Evolutionary conservation across 1,284 basidiomycete species (phyloP).

Genomic region (Pulveroboletus ridleyi): DNA sequence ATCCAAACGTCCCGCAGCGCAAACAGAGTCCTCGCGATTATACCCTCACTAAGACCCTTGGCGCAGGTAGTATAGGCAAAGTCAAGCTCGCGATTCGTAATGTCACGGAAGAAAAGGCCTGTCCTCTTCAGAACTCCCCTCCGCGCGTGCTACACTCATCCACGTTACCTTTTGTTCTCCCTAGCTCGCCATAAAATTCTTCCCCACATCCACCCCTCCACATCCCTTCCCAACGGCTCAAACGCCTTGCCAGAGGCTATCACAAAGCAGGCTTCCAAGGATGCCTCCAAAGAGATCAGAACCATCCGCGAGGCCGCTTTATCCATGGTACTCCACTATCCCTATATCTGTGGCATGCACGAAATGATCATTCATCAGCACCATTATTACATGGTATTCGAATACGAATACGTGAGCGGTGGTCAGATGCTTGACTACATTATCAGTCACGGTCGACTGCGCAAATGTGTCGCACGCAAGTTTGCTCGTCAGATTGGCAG

Average conservation of each 20-base stretch:
- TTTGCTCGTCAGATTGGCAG: slow-evolving; percentile 97
- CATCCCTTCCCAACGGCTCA: slow-evolving; percentile 50
- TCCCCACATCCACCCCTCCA: slow-evolving; percentile 76
- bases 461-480: slow-evolving; percentile 95
- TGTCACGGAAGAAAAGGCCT: slow-evolving; percentile 90
- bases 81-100: slow-evolving; percentile 97
- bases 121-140: slow-evolving; percentile 32
- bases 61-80: slow-evolving; percentile 99
- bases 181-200: slow-evolving; percentile 97
- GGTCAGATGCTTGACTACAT: slow-evolving; percentile 99
- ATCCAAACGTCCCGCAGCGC: slow-evolving; percentile 46
- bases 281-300: slow-evolving; percentile 95
- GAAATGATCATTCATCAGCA: slow-evolving; percentile 97
- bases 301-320: slow-evolving; percentile 96
- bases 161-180: slow-evolving; percentile 15
- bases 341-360: slow-evolving; percentile 99
- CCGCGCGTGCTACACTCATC: slow-evolving; percentile 9
- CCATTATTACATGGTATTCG: slow-evolving; percentile 99
- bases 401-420: slow-evolving; percentile 99
- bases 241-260: slow-evolving; percentile 60
- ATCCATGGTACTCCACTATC: slow-evolving; percentile 95
- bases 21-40: slow-evolving; percentile 87
- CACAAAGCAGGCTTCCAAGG: slow-evolving; percentile 87
- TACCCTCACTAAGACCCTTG: slow-evolving; percentile 95
- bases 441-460: slow-evolving; percentile 95